Conservation (phyloP, 768 basidiomycete genomes). For the Trametes cinnabarina region DNA sequence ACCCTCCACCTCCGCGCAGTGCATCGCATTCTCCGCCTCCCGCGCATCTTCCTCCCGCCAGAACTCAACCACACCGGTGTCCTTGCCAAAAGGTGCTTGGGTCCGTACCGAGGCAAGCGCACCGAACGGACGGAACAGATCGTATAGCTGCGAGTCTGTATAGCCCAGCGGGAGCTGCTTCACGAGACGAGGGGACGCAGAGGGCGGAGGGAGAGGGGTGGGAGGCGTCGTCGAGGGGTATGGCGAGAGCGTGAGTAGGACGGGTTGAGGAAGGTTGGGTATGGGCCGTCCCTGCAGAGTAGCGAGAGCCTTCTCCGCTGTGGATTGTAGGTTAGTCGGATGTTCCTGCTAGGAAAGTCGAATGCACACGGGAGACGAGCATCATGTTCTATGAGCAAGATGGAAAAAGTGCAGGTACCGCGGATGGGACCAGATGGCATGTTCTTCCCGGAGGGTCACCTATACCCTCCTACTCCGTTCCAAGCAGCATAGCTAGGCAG, state of each 20-base stretch:
- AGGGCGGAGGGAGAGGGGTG: conserved; percentile 70
- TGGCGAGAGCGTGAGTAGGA: conserved; percentile 70
- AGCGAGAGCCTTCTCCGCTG: conserved; percentile 88
- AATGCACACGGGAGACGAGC: neutral
- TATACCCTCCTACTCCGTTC: no score
- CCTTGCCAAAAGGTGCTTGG: conserved; percentile 72
- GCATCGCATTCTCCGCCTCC: conserved; percentile 75
- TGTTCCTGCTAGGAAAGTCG: neutral
- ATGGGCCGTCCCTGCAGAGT: conserved; percentile 77
- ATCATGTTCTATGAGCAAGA: neutral
- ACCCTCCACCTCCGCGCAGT: conserved; percentile 79
- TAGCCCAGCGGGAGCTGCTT: conserved; percentile 76
- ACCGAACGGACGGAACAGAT: conserved; percentile 81
- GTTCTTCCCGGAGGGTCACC: no score
- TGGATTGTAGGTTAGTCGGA: conserved; percentile 4
- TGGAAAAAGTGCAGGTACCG: neutral
- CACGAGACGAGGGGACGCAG: conserved; percentile 74
- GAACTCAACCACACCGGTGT: conserved; percentile 79
- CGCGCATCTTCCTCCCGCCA: conserved; percentile 86
- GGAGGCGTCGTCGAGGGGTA: conserved; percentile 80
- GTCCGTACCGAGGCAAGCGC: conserved; percentile 76
- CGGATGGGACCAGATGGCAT: no score
- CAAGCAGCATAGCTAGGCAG: no score
- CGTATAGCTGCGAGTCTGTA: conserved; percentile 74
- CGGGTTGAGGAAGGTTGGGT: conserved; percentile 56